Conservation (phyloP, 169 alveolate species). For the Plasmodium inui region DNA sequence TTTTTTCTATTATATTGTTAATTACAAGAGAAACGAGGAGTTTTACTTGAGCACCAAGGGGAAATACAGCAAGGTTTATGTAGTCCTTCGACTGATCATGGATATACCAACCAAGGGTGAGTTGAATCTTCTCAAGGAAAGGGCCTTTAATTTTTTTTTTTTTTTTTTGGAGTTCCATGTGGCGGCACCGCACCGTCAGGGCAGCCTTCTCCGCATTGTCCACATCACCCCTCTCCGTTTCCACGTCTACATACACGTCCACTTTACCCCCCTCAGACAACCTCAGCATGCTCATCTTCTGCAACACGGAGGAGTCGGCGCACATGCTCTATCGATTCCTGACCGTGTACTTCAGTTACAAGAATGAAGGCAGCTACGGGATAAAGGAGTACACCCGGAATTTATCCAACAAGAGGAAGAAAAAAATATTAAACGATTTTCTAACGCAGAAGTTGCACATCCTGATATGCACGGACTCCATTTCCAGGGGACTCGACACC, state of each 20-base stretch:
- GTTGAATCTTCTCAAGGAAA: not conserved
- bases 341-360: slow-evolving; percentile 58
- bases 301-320: slow-evolving; percentile 18
- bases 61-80: slow-evolving; percentile 19
- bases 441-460: slow-evolving; percentile 70
- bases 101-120: slow-evolving; percentile 22
- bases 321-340: slow-evolving; percentile 35
- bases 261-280: not conserved
- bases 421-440: slow-evolving; percentile 20
- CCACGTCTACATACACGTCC: not conserved
- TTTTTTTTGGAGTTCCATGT: not conserved
- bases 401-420: slow-evolving; percentile 4
- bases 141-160: not conserved
- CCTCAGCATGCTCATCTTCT: slow-evolving; percentile 51
- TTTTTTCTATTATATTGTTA: slow-evolving; percentile 60
- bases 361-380: not conserved
- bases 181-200: not conserved
- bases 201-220: not conserved
- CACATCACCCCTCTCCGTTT: not conserved
- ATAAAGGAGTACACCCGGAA: slow-evolving; percentile 38
- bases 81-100: slow-evolving; percentile 1
- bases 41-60: slow-evolving; percentile 18
- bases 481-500: slow-evolving; percentile 94
- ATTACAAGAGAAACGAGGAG: slow-evolving; percentile 39
- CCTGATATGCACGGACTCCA: slow-evolving; percentile 93